phyloP scores from a whole-genome alignment of 805 yeast genomes.

The Scheffersomyces coipomensis region DNA sequence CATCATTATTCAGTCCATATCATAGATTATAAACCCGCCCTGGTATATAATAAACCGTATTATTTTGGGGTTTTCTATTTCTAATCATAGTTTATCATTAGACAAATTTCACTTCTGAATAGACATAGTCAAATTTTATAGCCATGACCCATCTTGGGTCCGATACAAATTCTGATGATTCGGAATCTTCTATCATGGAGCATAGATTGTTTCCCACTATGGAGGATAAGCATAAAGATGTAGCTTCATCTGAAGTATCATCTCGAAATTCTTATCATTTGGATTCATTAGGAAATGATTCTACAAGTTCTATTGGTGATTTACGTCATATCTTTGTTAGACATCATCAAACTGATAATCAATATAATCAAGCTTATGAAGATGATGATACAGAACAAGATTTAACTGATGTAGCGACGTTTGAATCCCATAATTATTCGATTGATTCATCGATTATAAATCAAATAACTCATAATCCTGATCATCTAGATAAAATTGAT shows the following conservation, averaged over 20 bases:
- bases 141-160: conserved; percentile 1
- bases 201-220: not conserved
- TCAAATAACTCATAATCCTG: conserved; percentile 12
- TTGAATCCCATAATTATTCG: conserved; percentile 6
- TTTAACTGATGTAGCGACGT: not conserved
- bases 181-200: not conserved
- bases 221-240: not conserved
- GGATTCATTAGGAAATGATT: conserved; percentile 4
- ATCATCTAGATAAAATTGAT: conserved; percentile 3
- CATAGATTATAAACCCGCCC: no score
- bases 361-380: conserved; percentile 2
- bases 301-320: not conserved
- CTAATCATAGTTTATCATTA: no score
- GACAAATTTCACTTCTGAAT: no score
- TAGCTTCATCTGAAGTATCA: not conserved
- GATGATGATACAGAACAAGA: conserved; percentile 4
- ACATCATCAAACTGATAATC: conserved; percentile 3
- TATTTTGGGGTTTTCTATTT: no score
- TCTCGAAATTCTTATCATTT: conserved; percentile 1
- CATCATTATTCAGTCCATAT: no score
- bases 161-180: not conserved
- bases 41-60: no score
- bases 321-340: conserved; percentile 8
- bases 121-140: no score
- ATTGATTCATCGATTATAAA: conserved; percentile 24